Conservation (phyloP, 768 basidiomycete species). For the button mushroom (Agaricus bisporus) region DNA sequence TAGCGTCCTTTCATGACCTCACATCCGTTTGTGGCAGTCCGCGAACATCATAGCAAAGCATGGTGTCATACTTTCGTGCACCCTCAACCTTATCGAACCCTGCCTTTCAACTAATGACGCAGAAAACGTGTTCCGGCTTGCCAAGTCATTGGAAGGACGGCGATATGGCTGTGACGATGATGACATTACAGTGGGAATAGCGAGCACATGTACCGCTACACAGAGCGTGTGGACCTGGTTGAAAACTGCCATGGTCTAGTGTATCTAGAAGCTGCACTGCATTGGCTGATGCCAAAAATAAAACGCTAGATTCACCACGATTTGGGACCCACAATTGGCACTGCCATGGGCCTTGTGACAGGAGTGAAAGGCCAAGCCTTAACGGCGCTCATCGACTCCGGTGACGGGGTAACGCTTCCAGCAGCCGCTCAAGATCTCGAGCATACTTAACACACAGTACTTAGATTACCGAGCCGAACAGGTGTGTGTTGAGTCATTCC, state of each 20-base stretch:
- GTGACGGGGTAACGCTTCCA: not conserved
- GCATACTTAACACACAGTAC: not conserved
- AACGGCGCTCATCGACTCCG: not conserved
- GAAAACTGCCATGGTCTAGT: conserved; percentile 13
- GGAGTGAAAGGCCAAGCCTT: too few species aligned
- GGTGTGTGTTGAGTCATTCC: not conserved
- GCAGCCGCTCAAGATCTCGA: not conserved
- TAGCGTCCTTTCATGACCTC: not conserved
- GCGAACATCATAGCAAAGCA: conserved; percentile 56
- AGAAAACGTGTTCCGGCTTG: conserved; percentile 10
- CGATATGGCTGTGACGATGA: conserved; percentile 28
- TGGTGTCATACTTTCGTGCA: conserved; percentile 53
- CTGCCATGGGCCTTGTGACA: not conserved
- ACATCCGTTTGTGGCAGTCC: conserved; percentile 23
- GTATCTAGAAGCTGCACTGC: not conserved
- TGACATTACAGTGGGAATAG: not conserved
- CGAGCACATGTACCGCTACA: not conserved
- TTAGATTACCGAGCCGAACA: not conserved
- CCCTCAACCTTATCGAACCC: conserved; percentile 21
- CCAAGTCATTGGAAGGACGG: conserved; percentile 19
- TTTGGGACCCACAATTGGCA: not conserved
- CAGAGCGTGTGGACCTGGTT: conserved; percentile 7
- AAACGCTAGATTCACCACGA: not conserved
- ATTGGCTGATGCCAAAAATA: not conserved
- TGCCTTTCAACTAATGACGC: conserved; percentile 11